Conservation (phyloP, 352 stramenopile genomes). For the Globisporangium radiosum region DNA sequence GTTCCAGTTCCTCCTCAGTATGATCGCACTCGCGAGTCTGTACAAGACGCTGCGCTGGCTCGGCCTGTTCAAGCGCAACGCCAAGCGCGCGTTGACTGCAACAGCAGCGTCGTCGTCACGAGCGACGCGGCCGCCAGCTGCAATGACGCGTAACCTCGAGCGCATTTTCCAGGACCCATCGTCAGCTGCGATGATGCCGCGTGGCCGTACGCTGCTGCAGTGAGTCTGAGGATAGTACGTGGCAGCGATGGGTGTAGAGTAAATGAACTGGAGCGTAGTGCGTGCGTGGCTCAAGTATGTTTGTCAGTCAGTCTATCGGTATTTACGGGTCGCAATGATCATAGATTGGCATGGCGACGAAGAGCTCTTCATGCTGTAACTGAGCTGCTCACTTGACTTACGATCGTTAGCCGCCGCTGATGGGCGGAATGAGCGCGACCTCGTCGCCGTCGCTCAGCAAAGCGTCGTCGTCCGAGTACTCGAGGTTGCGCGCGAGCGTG, state of each 20-base stretch:
- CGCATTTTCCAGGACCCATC: slow-evolving; percentile 68
- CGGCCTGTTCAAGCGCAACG: slow-evolving; percentile 29
- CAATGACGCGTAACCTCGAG: slow-evolving; percentile 43
- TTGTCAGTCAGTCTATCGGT: too few species aligned
- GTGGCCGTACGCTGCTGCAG: slow-evolving; percentile 10
- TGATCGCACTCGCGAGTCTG: slow-evolving; percentile 37
- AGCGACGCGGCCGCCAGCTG: slow-evolving; percentile 19
- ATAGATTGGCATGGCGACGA: too few species aligned
- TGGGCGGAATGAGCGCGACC: slow-evolving; percentile 78
- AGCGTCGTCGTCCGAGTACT: slow-evolving; percentile 54
- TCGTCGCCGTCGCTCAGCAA: slow-evolving; percentile 58
- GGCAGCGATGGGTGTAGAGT: slow-evolving; percentile 1
- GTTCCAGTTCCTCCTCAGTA: slow-evolving; percentile 73
- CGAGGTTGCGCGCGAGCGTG: slow-evolving; percentile 66
- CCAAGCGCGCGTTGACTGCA: not conserved
- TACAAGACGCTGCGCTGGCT: slow-evolving; percentile 64
- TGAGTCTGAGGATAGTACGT: not conserved
- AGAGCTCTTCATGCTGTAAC: too few species aligned
- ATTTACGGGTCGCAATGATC: too few species aligned
- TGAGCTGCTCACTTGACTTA: too few species aligned
- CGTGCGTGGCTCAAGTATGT: too few species aligned
- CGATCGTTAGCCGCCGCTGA: slow-evolving; percentile 40
- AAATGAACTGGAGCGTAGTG: not conserved
- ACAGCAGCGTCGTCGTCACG: not conserved
- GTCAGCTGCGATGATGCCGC: not conserved